phyloP scores from a whole-genome alignment of 495 filamentous ascomycete species.

The Neurospora tetraspora region DNA sequence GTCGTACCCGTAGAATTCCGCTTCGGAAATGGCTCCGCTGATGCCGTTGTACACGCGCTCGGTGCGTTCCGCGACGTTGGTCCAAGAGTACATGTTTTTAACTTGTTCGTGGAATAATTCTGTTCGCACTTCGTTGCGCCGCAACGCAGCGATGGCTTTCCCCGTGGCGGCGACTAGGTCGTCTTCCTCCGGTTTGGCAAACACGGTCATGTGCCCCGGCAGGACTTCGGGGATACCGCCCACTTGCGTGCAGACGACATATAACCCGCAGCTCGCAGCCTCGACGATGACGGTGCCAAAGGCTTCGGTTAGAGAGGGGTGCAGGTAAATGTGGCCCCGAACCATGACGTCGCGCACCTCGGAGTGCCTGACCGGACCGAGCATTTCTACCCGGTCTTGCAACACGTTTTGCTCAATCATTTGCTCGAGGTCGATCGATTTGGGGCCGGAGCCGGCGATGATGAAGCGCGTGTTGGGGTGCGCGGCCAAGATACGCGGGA shows the following conservation, averaged over 20 bases:
- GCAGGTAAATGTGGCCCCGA: conserved; percentile 89
- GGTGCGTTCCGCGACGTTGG: conserved; percentile 82
- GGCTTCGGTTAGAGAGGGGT: conserved; percentile 89
- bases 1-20: conserved; percentile 78
- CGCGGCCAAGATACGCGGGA: conserved; percentile 78
- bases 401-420: conserved; percentile 95
- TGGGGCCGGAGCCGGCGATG: conserved; percentile 89
- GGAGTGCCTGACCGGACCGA: conserved; percentile 87
- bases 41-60: conserved; percentile 94
- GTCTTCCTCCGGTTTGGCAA: conserved; percentile 87
- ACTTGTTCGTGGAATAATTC: conserved; percentile 95
- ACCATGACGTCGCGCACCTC: conserved; percentile 99
- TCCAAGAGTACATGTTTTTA: conserved; percentile 97
- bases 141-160: conserved; percentile 66
- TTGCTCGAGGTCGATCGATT: conserved; percentile 94
- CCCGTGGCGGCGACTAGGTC: conserved; percentile 77
- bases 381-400: conserved; percentile 84
- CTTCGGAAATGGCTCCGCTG: conserved; percentile 66
- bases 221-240: conserved; percentile 95
- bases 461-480: conserved; percentile 95
- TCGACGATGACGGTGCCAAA: conserved; percentile 98
- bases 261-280: conserved; percentile 87
- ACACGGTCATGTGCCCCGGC: conserved; percentile 87
- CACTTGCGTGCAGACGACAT: conserved; percentile 92
- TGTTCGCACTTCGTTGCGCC: conserved; percentile 77